Evolutionary conservation across 75 land plant genomes (phyloP), one percentile per base, ranked within the genome.

Genomic region (Gnetum montanum): DNA sequence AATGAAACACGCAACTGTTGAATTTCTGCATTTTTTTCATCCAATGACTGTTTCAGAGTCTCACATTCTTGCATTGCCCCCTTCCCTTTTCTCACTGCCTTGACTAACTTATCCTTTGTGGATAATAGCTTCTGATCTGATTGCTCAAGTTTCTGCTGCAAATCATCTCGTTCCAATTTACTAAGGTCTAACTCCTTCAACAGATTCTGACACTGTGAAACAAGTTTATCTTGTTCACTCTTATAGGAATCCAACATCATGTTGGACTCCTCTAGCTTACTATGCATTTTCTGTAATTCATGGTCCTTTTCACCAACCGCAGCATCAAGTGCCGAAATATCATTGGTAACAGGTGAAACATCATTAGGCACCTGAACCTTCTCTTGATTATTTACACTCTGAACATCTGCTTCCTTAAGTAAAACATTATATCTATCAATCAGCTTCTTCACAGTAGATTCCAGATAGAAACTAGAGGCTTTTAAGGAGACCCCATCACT

Each of bases 31-130:
- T 44, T 74, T 66, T 71, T 59, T 61, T 77, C 82, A 48, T 74
- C 85, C 53, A 94, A 25, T 11, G 63, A 57, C 54, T 83, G 81
- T 46, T 86, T 95, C 72, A 95, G 58, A 34, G 51, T 40, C 36
- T 95, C 99, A 13, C 96, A 79, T 60, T 90, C 91, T 26, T 95
- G 96, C 53, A 76, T 88, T 46, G 90, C 31, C 1, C 74, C 77
- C 68, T 95, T 95, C 1, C 96, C 99, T 63, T 86, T 95, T 43
- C 79, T 78, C 30, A 95, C 86, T 40, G 99, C 99, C 54, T 83
- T 70, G 68, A 78, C 80, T 29, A 95, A 61, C 70, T 95, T 95
- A 49, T 95, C 99, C 75, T 81, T 80, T 15, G 66, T 49, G 36
- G 76, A 70, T 38, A 76, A 64, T 27, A 80, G 68, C 62, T 76